Base-by-base conservation (phyloP, 768 basidiomycete species). In the Suillus ampliporus region DNA sequence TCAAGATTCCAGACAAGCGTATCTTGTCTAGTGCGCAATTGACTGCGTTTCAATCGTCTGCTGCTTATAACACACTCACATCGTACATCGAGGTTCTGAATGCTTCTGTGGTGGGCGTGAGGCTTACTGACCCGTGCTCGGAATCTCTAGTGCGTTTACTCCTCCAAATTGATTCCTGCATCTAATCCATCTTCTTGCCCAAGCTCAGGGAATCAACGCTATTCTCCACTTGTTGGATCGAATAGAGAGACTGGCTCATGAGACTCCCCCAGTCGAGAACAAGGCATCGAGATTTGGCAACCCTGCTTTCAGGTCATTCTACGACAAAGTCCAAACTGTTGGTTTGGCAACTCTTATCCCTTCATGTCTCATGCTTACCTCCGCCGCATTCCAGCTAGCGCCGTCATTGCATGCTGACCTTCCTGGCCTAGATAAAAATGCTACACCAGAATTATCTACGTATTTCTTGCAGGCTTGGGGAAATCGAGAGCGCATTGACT, bases 401-500 rank as follows among this genome's bases (percentile, higher is more conserved):
- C 69, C 82, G 0, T 68, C 76, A 1, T 69, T 97, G 5, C 95
- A 95, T 66, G 75, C 74, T 26, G 69, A 71, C 0, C 76, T 95
- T 10, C 85, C 88, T 0, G 80, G 81, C 7, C 73, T 95, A 2
- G 85, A 89, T 0, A 53, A 69, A 3, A 86, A 85, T 4, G 83
- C 88, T 1, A 81, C 87, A 4, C 71, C 79, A 5, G 97, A 98
- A 71, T 75, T 97, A 4, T 84, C 88, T 2, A 82, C 80, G 0
- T 99, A 99, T 73, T 91, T 99, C 70, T 78, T 81, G 41, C 93
- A 96, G 71, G 78, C 89, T 17, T 99, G 96, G 96, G 97, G 97
- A 1, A 97, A 92, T 74, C 80, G 91, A 34, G 86, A 90, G 53
- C 82, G 97, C 10, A 95, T 99, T 59, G 97, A 99, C 76, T 99